Conservation (phyloP, 345 rosid species). For the Salix caprea region DNA sequence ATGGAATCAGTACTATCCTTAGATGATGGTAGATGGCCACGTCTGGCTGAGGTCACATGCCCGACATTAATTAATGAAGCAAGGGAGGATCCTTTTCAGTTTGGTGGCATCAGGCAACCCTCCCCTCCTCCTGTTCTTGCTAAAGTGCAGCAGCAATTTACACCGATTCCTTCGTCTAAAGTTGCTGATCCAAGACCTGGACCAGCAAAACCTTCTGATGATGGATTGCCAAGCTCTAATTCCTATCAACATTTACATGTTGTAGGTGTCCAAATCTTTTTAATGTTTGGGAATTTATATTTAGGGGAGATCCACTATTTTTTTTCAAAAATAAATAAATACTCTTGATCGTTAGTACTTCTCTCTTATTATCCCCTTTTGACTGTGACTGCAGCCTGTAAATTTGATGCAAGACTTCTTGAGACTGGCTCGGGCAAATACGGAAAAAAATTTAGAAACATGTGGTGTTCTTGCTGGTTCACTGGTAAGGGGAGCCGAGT, state of each 20-base stretch:
- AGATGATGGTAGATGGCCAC: conserved; percentile 87
- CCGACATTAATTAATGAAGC: conserved; percentile 46
- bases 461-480: conserved; percentile 96
- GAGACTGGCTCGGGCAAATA: conserved; percentile 72
- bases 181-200: conserved; percentile 99
- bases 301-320: neutral
- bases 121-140: conserved; percentile 96
- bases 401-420: conserved; percentile 83
- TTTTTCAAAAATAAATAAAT: too few species aligned
- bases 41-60: conserved; percentile 42
- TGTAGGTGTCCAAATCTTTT: conserved; percentile 40
- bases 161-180: conserved; percentile 79
- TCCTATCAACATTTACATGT: conserved; percentile 81
- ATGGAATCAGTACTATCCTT: conserved; percentile 86
- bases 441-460: conserved; percentile 85
- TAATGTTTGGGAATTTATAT: neutral
- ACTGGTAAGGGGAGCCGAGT: conserved; percentile 46
- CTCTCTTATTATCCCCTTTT: conserved; percentile 3
- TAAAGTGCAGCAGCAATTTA: conserved; percentile 51
- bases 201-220: conserved; percentile 64
- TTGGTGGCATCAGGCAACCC: conserved; percentile 75
- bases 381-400: conserved; percentile 58
- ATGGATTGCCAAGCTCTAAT: conserved; percentile 43
- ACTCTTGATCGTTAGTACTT: too few species aligned
- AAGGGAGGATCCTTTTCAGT: conserved; percentile 75